phyloP scores from a whole-genome alignment of 148 eudicot genomes.

The Rheum nobile region DNA sequence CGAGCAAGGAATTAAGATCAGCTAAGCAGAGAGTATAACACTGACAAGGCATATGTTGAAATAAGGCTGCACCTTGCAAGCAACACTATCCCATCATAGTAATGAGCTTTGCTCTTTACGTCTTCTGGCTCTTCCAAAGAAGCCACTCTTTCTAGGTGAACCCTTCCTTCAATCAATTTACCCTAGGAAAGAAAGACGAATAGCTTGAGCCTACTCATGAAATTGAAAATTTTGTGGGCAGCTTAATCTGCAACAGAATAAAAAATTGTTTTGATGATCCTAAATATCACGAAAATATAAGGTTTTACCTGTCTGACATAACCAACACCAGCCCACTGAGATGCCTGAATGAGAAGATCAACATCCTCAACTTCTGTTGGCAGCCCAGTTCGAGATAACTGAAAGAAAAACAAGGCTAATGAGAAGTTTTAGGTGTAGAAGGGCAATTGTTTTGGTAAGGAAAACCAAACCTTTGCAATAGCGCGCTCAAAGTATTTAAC shows the following conservation, averaged over 20 bases:
- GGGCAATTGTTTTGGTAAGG: neutral
- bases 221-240: neutral
- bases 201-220: neutral
- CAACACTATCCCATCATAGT: slow-evolving; percentile 57
- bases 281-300: neutral
- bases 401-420: slow-evolving; percentile 3
- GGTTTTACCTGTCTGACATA: slow-evolving; percentile 37
- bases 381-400: slow-evolving; percentile 38
- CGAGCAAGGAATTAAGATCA: neutral
- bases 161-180: slow-evolving; percentile 41
- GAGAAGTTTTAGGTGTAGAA: neutral
- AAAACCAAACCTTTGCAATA: slow-evolving; percentile 46
- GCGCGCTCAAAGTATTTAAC: slow-evolving; percentile 48
- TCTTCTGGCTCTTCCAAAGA: slow-evolving; percentile 63
- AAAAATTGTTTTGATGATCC: neutral
- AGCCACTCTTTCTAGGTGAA: slow-evolving; percentile 64
- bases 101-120: slow-evolving; percentile 46
- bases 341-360: slow-evolving; percentile 62
- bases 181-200: slow-evolving; percentile 28
- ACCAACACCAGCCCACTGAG: slow-evolving; percentile 54
- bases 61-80: slow-evolving; percentile 43
- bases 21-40: neutral
- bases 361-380: slow-evolving; percentile 44
- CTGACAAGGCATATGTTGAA: slow-evolving; percentile 3
- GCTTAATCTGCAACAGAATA: neutral